Conservation (phyloP, 305 asterid species). For the Ajuga reptans region DNA sequence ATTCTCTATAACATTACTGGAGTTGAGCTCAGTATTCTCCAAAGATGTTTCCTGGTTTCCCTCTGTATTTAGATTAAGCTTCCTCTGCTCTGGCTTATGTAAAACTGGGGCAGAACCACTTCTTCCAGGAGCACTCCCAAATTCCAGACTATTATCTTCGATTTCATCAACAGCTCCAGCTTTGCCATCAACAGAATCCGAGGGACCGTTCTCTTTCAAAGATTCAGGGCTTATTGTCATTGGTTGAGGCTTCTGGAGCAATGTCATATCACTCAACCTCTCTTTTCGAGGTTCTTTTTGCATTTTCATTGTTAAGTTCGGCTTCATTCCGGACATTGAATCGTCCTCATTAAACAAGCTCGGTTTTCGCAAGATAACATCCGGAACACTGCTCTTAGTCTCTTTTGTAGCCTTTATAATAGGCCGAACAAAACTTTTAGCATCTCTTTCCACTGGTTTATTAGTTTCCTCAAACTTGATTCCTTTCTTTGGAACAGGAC, state of each 20-base stretch:
- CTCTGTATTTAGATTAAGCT: slow-evolving; percentile 25
- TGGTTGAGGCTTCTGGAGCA: slow-evolving; percentile 73
- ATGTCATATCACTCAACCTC: slow-evolving; percentile 64
- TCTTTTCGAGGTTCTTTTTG: slow-evolving; percentile 49
- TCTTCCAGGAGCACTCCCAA: slow-evolving; percentile 19
- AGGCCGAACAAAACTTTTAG: slow-evolving; percentile 27
- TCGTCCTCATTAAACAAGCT: slow-evolving; percentile 40
- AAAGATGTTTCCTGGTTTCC: slow-evolving; percentile 28
- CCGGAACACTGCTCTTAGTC: slow-evolving; percentile 51
- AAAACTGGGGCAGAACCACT: slow-evolving; percentile 26
- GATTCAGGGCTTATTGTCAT: slow-evolving; percentile 21
- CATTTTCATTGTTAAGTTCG: slow-evolving; percentile 61
- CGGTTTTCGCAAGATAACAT: slow-evolving; percentile 77
- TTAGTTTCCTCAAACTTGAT: slow-evolving; percentile 41
- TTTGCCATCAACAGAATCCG: slow-evolving; percentile 21
- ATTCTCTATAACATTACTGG: slow-evolving; percentile 23
- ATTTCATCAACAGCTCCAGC: slow-evolving; percentile 17
- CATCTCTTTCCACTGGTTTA: slow-evolving; percentile 31
- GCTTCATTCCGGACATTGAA: slow-evolving; percentile 49
- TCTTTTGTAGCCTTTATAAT: slow-evolving; percentile 26
- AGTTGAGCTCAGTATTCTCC: slow-evolving; percentile 25
- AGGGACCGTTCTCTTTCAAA: slow-evolving; percentile 25
- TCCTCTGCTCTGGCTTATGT: slow-evolving; percentile 37
- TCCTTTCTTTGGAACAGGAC: slow-evolving; percentile 66
- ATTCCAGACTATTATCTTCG: slow-evolving; percentile 19